phyloP scores from a whole-genome alignment of 2,329 filamentous ascomycete genomes.

The Hirsutella rhossiliensis region DNA sequence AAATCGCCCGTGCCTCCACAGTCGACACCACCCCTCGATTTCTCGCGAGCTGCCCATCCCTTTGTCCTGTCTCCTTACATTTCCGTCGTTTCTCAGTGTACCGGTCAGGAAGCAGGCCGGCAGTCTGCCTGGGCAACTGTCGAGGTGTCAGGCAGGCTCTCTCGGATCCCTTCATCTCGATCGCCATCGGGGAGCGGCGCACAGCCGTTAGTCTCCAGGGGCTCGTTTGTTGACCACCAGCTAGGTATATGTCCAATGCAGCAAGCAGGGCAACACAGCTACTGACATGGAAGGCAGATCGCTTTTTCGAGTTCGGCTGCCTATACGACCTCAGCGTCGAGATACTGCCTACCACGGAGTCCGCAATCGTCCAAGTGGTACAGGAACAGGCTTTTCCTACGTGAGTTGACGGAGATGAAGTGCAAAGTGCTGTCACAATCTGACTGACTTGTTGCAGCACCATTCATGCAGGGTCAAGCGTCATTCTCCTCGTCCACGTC shows the following conservation, averaged over 20 bases:
- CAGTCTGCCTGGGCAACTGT: constrained; percentile 35
- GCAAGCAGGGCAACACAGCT: background rate
- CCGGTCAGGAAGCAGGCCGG: constrained; percentile 18
- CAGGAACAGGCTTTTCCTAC: constrained; percentile 28
- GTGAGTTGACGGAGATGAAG: constrained; percentile 16
- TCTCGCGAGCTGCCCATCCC: background rate
- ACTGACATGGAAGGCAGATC: constrained; percentile 12
- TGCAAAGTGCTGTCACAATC: no score
- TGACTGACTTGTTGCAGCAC: constrained; percentile 18
- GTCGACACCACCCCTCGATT: no score
- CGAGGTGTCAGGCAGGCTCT: constrained; percentile 31
- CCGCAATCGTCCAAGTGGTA: constrained; percentile 32
- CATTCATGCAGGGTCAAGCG: constrained; percentile 28
- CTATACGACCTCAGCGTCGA: constrained; percentile 36
- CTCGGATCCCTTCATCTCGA: constrained; percentile 7
- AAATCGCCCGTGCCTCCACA: background rate
- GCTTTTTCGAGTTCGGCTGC: constrained; percentile 29
- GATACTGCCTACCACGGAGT: constrained; percentile 27
- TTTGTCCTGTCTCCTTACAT: constrained; percentile 29
- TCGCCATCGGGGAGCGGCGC: background rate
- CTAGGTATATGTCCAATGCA: constrained; percentile 7
- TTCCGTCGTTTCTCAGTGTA: constrained; percentile 28
- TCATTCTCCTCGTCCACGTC: constrained; percentile 37
- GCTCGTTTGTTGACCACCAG: constrained; percentile 7
- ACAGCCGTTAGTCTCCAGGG: background rate